phyloP scores from a whole-genome alignment of 495 filamentous ascomycete genomes.

The Lasiosphaeris hirsuta region DNA sequence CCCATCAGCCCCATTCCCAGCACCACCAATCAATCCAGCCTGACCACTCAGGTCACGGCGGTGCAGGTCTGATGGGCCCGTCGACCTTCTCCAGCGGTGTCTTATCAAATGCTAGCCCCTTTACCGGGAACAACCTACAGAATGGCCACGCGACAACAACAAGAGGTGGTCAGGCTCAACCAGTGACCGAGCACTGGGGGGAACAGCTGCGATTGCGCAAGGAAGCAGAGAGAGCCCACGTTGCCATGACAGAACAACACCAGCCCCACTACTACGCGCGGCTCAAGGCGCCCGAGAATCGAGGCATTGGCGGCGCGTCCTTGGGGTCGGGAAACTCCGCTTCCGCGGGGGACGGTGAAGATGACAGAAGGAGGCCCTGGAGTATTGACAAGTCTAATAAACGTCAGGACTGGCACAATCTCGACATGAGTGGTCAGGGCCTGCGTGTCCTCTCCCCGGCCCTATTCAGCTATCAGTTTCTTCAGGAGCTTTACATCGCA shows the following conservation, averaged over 20 bases:
- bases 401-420: constrained; percentile 80
- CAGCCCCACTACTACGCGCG: constrained; percentile 54
- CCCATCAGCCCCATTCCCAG: constrained; percentile 72
- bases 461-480: constrained; percentile 80
- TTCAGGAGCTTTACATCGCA: constrained; percentile 85
- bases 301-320: constrained; percentile 50
- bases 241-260: constrained; percentile 59
- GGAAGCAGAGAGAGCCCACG: constrained; percentile 64
- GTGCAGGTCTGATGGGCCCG: constrained; percentile 58
- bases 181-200: constrained; percentile 77
- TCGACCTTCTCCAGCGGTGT: constrained; percentile 75
- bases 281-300: constrained; percentile 51
- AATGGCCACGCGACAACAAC: constrained; percentile 62
- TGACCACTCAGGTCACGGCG: constrained; percentile 62
- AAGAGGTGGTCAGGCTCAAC: constrained; percentile 42
- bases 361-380: constrained; percentile 61
- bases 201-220: constrained; percentile 78
- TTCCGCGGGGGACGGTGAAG: constrained; percentile 54
- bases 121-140: constrained; percentile 66
- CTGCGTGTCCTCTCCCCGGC: constrained; percentile 72
- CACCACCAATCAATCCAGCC: constrained; percentile 69
- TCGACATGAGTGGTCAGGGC: constrained; percentile 93
- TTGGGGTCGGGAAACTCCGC: constrained; percentile 30
- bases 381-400: constrained; percentile 53
- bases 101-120: constrained; percentile 69